A percentile compares a stretch with the other conserved stretches of the same genome.
phyloP scores from a whole-genome alignment of 257 asterid species.

The Ophiorrhiza pumila region DNA sequence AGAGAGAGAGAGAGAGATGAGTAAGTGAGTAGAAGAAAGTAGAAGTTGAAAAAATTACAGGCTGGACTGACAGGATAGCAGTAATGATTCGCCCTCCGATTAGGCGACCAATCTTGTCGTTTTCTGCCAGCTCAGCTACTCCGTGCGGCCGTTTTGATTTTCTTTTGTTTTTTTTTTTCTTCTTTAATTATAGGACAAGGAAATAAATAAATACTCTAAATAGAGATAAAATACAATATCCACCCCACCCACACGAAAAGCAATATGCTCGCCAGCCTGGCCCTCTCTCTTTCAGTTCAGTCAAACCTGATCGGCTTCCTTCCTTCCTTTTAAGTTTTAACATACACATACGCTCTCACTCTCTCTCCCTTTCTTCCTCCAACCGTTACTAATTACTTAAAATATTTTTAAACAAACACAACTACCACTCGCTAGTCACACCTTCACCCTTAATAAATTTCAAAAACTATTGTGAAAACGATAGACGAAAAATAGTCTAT shows the following conservation, averaged over 20 bases:
- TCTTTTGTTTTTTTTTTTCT: background rate
- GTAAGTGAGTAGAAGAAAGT: background rate
- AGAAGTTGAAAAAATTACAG: conserved; percentile 39
- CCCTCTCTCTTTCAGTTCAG: conserved; percentile 36
- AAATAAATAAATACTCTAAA: background rate
- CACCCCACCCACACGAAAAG: conserved; percentile 34
- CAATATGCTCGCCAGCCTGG: conserved; percentile 76
- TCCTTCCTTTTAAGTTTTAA: too few species aligned
- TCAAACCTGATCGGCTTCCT: conserved; percentile 49
- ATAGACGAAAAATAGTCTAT: too few species aligned
- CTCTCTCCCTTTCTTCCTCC: conserved; percentile 13
- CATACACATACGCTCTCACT: too few species aligned
- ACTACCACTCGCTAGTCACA: too few species aligned
- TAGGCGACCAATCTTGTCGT: conserved; percentile 91
- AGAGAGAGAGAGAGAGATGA: background rate
- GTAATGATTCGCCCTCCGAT: conserved; percentile 79
- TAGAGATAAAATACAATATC: conserved; percentile 15
- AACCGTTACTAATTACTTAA: conserved; percentile 36
- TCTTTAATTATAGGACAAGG: background rate
- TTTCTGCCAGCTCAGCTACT: conserved; percentile 54
- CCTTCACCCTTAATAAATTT: too few species aligned
- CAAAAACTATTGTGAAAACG: too few species aligned
- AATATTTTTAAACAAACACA: too few species aligned
- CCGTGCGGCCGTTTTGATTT: conserved; percentile 66
- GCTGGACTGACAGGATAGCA: conserved; percentile 69